These are phyloP conservation scores for Trametopsis cervina DNA, from an alignment of 768 basidiomycete species.

Conservation along the genomic window DNA sequence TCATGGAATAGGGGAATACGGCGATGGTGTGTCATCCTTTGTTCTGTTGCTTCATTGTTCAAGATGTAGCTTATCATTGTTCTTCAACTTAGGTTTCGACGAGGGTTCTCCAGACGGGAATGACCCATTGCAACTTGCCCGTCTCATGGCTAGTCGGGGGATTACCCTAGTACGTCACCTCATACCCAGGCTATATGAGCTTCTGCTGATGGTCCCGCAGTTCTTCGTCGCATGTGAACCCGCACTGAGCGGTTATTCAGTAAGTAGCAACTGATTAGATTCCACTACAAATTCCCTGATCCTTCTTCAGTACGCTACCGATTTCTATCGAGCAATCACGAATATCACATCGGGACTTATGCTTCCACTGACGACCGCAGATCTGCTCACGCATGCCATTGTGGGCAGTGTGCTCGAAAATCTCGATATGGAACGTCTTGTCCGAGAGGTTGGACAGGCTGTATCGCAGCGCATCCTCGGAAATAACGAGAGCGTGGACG, in stretches of 20 bases:
- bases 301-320: slow-evolving; percentile 67
- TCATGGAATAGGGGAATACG: slow-evolving; percentile 95
- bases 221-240: slow-evolving; percentile 99
- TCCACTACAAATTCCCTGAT: slow-evolving; percentile 12
- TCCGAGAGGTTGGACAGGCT: slow-evolving; percentile 89
- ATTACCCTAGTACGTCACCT: slow-evolving; percentile 70
- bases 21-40: slow-evolving; percentile 61
- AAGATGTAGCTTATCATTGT: slow-evolving; percentile 16
- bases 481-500: slow-evolving; percentile 93
- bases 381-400: slow-evolving; percentile 91
- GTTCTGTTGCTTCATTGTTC: not conserved
- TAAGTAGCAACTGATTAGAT: slow-evolving; percentile 29
- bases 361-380: slow-evolving; percentile 93
- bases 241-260: slow-evolving; percentile 86
- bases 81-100: slow-evolving; percentile 61
- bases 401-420: slow-evolving; percentile 96
- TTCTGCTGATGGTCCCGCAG: slow-evolving; percentile 32
- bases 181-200: slow-evolving; percentile 6
- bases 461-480: slow-evolving; percentile 90
- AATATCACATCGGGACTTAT: slow-evolving; percentile 92
- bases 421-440: slow-evolving; percentile 95
- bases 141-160: slow-evolving; percentile 85
- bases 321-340: slow-evolving; percentile 92
- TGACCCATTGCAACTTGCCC: slow-evolving; percentile 82
- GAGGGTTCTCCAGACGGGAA: slow-evolving; percentile 91